Evolutionary conservation across 1,284 basidiomycete species (phyloP).

Genomic region (Ustilago cynodontis): DNA sequence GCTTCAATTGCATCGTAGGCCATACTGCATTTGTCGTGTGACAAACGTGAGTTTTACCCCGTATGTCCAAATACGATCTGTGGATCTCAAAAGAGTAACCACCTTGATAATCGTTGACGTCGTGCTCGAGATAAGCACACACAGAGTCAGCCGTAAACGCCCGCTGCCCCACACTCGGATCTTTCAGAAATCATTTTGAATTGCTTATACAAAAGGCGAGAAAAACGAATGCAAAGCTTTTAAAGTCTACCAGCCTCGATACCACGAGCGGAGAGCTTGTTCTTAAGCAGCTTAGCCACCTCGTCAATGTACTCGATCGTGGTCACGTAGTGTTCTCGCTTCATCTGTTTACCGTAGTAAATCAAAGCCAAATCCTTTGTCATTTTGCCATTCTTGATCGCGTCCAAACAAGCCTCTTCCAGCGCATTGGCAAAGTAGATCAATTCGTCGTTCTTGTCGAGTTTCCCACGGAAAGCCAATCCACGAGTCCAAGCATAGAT

Average conservation of each 20-base stretch:
- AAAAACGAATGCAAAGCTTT: no score
- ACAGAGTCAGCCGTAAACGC: no score
- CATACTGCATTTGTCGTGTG: no score
- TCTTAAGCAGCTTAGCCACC: constrained; percentile 58
- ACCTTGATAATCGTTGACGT: no score
- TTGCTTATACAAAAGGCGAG: no score
- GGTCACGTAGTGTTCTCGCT: constrained; percentile 67
- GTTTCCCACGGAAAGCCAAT: constrained; percentile 85
- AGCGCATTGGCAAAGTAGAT: constrained; percentile 82
- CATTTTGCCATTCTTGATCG: constrained; percentile 94
- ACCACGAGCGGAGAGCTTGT: constrained; percentile 52
- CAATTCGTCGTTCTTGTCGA: constrained; percentile 85
- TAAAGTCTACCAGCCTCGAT: constrained; percentile 64
- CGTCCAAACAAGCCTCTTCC: constrained; percentile 89
- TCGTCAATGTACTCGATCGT: constrained; percentile 68
- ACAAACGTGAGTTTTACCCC: no score
- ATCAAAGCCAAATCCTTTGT: constrained; percentile 91
- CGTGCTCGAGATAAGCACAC: no score
- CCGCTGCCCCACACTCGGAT: no score
- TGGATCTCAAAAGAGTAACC: no score
- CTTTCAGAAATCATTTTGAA: no score
- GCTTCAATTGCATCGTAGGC: no score
- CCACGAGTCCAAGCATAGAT: constrained; percentile 99
- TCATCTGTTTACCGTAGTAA: constrained; percentile 84
- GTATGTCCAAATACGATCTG: no score